Evolutionary conservation across 2,329 filamentous ascomycete species (phyloP).

Genomic region (Hypomyces perniciosus): DNA sequence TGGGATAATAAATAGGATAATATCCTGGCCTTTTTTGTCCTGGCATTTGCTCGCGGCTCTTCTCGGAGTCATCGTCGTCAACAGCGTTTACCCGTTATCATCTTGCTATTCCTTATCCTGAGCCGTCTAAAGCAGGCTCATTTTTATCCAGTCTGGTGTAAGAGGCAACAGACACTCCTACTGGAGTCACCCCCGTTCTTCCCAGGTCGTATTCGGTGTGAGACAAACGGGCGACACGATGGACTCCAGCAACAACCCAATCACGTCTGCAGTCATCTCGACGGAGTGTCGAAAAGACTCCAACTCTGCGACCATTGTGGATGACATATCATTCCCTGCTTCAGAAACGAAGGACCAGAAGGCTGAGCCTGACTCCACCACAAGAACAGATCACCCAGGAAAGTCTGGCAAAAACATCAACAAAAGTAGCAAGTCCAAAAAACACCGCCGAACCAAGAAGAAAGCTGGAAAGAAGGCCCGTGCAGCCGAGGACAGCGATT

Average conservation of each 20-base stretch:
- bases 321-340: not conserved
- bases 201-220: not conserved
- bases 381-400: not conserved
- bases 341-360: not conserved
- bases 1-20: not conserved
- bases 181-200: not conserved
- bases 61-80: no score
- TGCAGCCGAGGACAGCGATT: not conserved
- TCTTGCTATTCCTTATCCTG: no score
- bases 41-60: no score
- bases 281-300: slow-evolving; percentile 16
- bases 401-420: not conserved
- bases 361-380: not conserved
- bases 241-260: slow-evolving; percentile 16
- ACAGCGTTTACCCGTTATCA: no score
- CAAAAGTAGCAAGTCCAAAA: not conserved
- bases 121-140: no score
- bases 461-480: not conserved
- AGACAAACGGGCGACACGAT: slow-evolving; percentile 9
- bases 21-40: not conserved
- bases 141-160: no score
- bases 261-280: slow-evolving; percentile 13
- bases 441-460: not conserved
- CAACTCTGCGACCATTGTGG: not conserved
- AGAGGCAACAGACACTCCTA: no score